Evolutionary conservation across 2,329 filamentous ascomycete genomes (phyloP).

Genomic region (Fusarium sp.): DNA sequence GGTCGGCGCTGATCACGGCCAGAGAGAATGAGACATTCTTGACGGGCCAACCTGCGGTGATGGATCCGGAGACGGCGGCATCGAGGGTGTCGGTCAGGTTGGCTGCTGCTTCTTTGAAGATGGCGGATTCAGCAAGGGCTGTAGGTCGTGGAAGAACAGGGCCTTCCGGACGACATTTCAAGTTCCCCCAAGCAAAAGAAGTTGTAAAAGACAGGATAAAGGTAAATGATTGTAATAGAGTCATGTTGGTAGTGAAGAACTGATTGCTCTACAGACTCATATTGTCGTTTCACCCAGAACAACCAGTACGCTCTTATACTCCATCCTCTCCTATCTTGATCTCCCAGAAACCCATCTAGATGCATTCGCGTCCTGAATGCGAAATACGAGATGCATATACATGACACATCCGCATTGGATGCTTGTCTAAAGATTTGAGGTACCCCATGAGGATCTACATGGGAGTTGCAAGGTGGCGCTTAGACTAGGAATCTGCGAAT

Average conservation of each 20-base stretch:
- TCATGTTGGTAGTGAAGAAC: constrained; percentile 8
- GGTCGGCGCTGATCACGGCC: constrained; percentile 49
- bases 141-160: constrained; percentile 49
- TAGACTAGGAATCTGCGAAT: constrained; percentile 20
- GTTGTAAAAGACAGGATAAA: background rate
- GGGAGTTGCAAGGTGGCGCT: constrained; percentile 13
- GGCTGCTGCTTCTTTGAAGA: constrained; percentile 44
- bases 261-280: background rate
- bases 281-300: accelerated
- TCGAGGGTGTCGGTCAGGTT: constrained; percentile 47
- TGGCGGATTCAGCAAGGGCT: constrained; percentile 33
- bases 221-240: background rate
- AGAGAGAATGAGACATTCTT: constrained; percentile 55
- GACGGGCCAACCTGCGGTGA: constrained; percentile 50
- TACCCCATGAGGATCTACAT: constrained; percentile 20
- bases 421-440: background rate
- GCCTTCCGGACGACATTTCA: constrained; percentile 47
- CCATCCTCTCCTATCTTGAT: too few relatives aligned
- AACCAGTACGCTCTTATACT: constrained; percentile 1
- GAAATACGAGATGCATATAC: constrained; percentile 20
- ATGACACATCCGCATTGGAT: background rate
- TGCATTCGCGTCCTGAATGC: constrained; percentile 1
- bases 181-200: constrained; percentile 7
- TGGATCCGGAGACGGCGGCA: constrained; percentile 46
- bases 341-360: background rate